Evolutionary conservation across 345 rosid genomes (phyloP).

Genomic region (Populus euphratica): DNA sequence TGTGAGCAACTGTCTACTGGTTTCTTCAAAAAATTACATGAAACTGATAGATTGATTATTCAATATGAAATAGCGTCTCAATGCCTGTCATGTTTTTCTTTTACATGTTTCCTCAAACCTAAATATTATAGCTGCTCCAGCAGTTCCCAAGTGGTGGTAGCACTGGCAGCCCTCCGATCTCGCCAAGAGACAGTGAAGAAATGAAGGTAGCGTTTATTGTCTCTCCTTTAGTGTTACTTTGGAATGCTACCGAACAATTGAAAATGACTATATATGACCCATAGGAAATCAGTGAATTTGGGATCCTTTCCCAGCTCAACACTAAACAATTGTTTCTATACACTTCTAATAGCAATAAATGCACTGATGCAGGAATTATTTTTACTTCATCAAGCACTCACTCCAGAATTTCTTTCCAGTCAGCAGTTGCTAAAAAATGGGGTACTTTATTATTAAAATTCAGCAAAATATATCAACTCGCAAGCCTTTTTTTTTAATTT

Average conservation of each 20-base stretch:
- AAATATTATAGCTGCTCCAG: conserved; percentile 33
- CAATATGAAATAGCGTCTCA: not conserved
- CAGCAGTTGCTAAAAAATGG: conserved; percentile 57
- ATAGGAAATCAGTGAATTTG: not conserved
- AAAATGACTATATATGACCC: not conserved
- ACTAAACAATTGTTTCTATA: not conserved
- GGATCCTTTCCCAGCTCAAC: not conserved
- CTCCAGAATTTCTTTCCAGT: conserved; percentile 50
- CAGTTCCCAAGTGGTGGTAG: conserved; percentile 28
- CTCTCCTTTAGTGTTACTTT: not conserved
- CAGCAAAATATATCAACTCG: not conserved
- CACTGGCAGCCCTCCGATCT: conserved; percentile 44
- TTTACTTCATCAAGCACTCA: conserved; percentile 59
- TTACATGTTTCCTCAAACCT: not conserved
- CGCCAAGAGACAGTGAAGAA: conserved; percentile 81
- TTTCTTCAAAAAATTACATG: not conserved
- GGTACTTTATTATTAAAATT: conserved; percentile 34
- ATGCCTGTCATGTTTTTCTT: not conserved
- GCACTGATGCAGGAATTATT: conserved; percentile 44
- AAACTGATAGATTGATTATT: not conserved
- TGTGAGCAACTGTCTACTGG: not conserved
- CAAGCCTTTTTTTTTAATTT: not conserved
- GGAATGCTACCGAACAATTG: not conserved
- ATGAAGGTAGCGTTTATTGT: conserved; percentile 49
- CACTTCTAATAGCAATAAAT: not conserved